phyloP scores from a whole-genome alignment of 495 filamentous ascomycete genomes.

The Hypoxylon trugodes region DNA sequence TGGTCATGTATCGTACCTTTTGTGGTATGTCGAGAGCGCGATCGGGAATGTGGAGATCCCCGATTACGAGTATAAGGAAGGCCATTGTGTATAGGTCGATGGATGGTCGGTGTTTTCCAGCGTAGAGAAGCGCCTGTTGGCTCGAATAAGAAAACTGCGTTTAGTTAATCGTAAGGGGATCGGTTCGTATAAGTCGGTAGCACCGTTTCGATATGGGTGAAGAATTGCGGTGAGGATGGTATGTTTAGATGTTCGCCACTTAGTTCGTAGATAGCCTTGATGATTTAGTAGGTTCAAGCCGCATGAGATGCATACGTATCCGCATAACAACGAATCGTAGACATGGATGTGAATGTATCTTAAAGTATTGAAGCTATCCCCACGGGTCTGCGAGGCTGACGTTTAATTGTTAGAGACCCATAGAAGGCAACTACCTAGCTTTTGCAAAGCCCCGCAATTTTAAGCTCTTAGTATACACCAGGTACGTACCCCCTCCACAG shows the following conservation, averaged over 20 bases:
- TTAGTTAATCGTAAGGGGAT: not conserved
- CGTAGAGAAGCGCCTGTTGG: not conserved
- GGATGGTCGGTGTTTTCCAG: slow-evolving; percentile 1
- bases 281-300: not conserved
- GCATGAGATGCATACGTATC: not conserved
- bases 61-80: slow-evolving; percentile 81
- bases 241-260: not conserved
- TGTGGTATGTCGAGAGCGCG: slow-evolving; percentile 87
- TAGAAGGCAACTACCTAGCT: slow-evolving; percentile 7
- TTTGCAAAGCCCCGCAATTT: slow-evolving; percentile 34
- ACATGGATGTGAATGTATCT: not conserved
- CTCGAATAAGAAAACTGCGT: not conserved
- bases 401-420: slow-evolving; percentile 25
- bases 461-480: slow-evolving; percentile 6
- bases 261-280: not conserved
- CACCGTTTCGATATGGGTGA: slow-evolving; percentile 18
- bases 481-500: not conserved
- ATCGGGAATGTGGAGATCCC: slow-evolving; percentile 98
- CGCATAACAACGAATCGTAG: slow-evolving; percentile 11
- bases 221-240: not conserved
- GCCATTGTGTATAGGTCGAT: slow-evolving; percentile 47
- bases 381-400: slow-evolving; percentile 31
- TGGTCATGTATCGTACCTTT: slow-evolving; percentile 67
- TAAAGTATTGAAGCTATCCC: slow-evolving; percentile 23
- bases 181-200: not conserved